Evolutionary conservation across 2,329 filamentous ascomycete species (phyloP).

Genomic region (Metarhizium sp.): DNA sequence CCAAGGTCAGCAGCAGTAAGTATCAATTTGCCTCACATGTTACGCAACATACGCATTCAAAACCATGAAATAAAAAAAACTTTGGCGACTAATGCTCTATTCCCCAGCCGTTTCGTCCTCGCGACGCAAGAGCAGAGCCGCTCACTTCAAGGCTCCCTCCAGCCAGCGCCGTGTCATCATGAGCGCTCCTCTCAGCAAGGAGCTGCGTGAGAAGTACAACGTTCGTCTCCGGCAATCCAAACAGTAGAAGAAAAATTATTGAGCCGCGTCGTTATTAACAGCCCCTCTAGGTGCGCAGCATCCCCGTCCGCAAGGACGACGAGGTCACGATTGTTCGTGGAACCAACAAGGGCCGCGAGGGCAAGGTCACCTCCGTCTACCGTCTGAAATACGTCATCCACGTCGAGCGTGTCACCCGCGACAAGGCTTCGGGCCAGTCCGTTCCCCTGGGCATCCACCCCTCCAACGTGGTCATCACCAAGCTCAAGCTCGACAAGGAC

Average conservation of each 20-base stretch:
- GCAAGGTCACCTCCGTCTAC: slow-evolving; percentile 97
- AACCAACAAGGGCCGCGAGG: slow-evolving; percentile 93
- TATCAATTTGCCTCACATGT: slow-evolving; percentile 3
- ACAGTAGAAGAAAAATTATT: neutral
- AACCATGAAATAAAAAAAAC: neutral
- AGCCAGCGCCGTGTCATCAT: slow-evolving; percentile 93
- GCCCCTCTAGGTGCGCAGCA: slow-evolving; percentile 68
- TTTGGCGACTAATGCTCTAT: neutral
- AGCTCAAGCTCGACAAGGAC: slow-evolving; percentile 97
- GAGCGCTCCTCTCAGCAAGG: slow-evolving; percentile 91
- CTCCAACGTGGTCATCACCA: slow-evolving; percentile 96
- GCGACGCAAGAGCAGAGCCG: slow-evolving; percentile 97
- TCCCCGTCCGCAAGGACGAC: slow-evolving; percentile 96
- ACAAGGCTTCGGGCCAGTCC: slow-evolving; percentile 95
- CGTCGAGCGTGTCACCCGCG: slow-evolving; percentile 91
- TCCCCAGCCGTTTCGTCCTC: slow-evolving; percentile 57
- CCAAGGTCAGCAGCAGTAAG: slow-evolving; percentile 58
- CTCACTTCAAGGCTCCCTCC: slow-evolving; percentile 93
- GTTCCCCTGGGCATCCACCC: slow-evolving; percentile 91
- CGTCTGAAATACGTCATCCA: slow-evolving; percentile 97
- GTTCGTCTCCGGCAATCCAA: slow-evolving; percentile 42
- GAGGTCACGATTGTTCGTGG: slow-evolving; percentile 90
- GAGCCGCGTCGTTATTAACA: neutral
- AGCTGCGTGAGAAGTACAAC: slow-evolving; percentile 98
- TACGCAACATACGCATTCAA: neutral